Evolutionary conservation across 108 stramenopile genomes (phyloP).

Genomic region (Cyclotella cryptica): DNA sequence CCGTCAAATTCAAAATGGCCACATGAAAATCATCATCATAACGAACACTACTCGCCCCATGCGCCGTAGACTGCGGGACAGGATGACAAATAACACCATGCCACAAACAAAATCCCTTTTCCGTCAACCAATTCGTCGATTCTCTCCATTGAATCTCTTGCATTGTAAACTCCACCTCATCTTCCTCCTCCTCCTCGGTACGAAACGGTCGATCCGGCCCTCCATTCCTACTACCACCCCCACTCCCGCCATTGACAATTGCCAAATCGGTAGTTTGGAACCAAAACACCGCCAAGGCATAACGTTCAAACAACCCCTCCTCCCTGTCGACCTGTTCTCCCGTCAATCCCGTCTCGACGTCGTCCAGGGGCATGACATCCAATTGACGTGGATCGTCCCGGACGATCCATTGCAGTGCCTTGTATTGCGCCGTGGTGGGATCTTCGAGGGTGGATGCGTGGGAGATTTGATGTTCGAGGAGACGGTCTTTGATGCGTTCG

Average conservation of each 20-base stretch:
- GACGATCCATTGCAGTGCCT: constrained; percentile 47
- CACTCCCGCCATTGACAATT: constrained; percentile 16
- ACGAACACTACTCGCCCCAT: constrained; percentile 6
- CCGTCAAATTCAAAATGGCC: constrained; percentile 56
- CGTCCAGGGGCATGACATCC: constrained; percentile 25
- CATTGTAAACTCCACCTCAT: neutral
- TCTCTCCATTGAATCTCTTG: constrained; percentile 29
- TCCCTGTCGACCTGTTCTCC: constrained; percentile 35
- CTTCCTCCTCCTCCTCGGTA: neutral
- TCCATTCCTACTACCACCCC: no score
- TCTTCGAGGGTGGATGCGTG: constrained; percentile 40
- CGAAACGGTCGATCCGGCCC: constrained; percentile 3
- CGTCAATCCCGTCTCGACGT: constrained; percentile 16
- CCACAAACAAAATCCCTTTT: constrained; percentile 37
- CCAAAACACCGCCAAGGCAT: constrained; percentile 47
- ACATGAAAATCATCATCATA: constrained; percentile 42
- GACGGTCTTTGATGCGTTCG: constrained; percentile 49
- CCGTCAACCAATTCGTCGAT: constrained; percentile 36
- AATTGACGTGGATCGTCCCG: constrained; percentile 47
- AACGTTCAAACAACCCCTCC: constrained; percentile 39
- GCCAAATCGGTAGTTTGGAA: constrained; percentile 35
- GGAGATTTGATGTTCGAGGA: constrained; percentile 51
- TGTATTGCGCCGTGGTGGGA: constrained; percentile 34
- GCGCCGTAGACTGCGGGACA: neutral
- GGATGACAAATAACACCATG: constrained; percentile 46